Percentiles rank a stretch among this genome's conserved stretches.
These are phyloP conservation scores for Fusarium tjaetaba DNA, from an alignment of 2,329 filamentous ascomycete genomes.

Conservation along the genomic window DNA sequence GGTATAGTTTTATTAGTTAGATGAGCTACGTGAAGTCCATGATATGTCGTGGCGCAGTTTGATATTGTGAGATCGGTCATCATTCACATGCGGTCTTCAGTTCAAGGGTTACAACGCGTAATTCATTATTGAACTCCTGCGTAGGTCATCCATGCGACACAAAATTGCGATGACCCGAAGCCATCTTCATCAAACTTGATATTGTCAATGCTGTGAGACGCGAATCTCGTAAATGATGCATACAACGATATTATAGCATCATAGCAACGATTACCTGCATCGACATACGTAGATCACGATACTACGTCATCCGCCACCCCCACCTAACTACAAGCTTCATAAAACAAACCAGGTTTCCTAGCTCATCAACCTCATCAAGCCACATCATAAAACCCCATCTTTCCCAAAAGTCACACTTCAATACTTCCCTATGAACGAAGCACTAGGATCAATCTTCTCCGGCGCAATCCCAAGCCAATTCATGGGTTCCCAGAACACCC, in stretches of 20 bases:
- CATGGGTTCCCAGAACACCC: constrained; percentile 18
- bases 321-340: not conserved
- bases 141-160: not conserved
- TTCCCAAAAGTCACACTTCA: not conserved
- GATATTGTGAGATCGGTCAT: accelerated
- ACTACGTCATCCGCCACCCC: constrained; percentile 31
- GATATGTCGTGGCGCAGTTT: too few relatives aligned
- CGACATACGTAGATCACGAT: not conserved
- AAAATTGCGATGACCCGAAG: accelerated
- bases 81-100: too few relatives aligned
- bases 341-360: constrained; percentile 19
- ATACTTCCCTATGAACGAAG: constrained; percentile 9
- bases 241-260: constrained; percentile 5
- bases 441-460: constrained; percentile 16
- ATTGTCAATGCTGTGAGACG: not conserved
- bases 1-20: too few relatives aligned
- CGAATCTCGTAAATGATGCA: not conserved
- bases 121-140: too few relatives aligned
- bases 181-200: not conserved
- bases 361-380: constrained; percentile 2
- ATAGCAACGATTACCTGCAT: constrained; percentile 3
- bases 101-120: too few relatives aligned
- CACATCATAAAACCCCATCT: constrained; percentile 11
- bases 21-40: too few relatives aligned
- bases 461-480: constrained; percentile 20